phyloP scores from a whole-genome alignment of 345 rosid species.

The Zanthoxylum bungeanum region DNA sequence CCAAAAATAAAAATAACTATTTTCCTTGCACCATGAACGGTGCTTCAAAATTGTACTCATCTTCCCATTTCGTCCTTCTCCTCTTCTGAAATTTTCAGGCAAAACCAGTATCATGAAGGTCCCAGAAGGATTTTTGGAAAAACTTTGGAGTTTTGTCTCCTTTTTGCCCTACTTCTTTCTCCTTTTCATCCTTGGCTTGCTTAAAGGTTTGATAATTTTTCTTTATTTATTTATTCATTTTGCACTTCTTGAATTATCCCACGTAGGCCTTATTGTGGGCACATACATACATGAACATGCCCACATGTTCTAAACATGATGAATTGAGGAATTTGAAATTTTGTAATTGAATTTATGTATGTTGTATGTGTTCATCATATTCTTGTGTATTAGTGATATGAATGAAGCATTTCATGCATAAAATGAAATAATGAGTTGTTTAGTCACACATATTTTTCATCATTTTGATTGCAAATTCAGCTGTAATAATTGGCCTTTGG shows the following conservation, averaged over 20 bases:
- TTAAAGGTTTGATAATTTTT: constrained; percentile 47
- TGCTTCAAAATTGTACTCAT: not conserved
- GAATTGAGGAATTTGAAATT: not conserved
- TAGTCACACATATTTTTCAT: constrained; percentile 17
- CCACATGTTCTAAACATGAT: not conserved
- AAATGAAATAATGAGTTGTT: not conserved
- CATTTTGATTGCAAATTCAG: constrained; percentile 51
- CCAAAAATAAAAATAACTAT: too few relatives aligned
- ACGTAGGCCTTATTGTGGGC: not conserved
- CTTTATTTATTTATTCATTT: not conserved
- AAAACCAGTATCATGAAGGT: constrained; percentile 41
- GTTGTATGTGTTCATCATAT: not conserved
- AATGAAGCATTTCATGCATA: not conserved
- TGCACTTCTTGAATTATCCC: not conserved
- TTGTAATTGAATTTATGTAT: too few relatives aligned
- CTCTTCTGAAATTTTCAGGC: not conserved
- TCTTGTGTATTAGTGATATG: not conserved
- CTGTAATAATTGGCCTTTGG: constrained; percentile 75
- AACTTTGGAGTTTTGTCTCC: constrained; percentile 63
- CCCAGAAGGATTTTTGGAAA: constrained; percentile 57
- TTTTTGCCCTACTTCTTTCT: constrained; percentile 71
- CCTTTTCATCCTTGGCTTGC: constrained; percentile 57
- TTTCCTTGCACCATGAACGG: not conserved
- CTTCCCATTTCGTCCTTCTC: constrained; percentile 2
- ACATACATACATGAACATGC: not conserved